Conservation (phyloP, 2,329 filamentous ascomycete species). For the Helotiales sp. region DNA sequence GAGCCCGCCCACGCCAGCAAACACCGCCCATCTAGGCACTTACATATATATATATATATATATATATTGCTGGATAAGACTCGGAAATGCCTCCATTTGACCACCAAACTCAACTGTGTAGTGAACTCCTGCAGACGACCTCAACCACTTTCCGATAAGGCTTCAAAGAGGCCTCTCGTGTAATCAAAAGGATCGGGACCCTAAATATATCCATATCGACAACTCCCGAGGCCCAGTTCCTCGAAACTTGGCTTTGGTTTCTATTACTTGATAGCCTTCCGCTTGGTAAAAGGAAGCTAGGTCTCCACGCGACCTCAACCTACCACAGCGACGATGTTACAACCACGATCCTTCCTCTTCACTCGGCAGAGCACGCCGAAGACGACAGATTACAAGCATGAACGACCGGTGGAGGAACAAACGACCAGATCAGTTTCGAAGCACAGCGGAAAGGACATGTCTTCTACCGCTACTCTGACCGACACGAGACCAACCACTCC, state of each 20-base stretch:
- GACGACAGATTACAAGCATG: conserved; percentile 19
- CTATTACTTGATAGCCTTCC: conserved; percentile 8
- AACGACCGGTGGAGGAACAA: conserved; percentile 14
- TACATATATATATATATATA: too few relatives aligned
- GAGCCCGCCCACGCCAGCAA: not conserved
- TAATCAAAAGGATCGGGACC: not conserved
- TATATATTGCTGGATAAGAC: not conserved
- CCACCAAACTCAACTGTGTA: conserved; percentile 17
- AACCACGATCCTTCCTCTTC: conserved; percentile 30
- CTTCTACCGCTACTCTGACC: conserved; percentile 9
- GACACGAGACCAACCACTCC: conserved; percentile 25
- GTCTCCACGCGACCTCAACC: conserved; percentile 17
- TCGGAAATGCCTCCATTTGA: not conserved
- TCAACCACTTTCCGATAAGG: conserved; percentile 21
- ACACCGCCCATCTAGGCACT: not conserved
- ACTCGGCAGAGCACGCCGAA: conserved; percentile 16
- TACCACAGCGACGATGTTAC: conserved; percentile 24
- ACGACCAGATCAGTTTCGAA: conserved; percentile 15
- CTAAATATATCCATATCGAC: not conserved
- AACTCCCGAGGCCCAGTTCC: not conserved
- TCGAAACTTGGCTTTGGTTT: not conserved
- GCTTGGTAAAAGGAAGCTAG: conserved; percentile 10
- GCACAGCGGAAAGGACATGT: conserved; percentile 7
- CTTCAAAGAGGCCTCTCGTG: not conserved
- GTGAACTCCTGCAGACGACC: conserved; percentile 12